Evolutionary conservation across 2,329 filamentous ascomycete species (phyloP), one percentile per base, ranked within the genome.

Genomic region (Cladophialophora exuberans): DNA sequence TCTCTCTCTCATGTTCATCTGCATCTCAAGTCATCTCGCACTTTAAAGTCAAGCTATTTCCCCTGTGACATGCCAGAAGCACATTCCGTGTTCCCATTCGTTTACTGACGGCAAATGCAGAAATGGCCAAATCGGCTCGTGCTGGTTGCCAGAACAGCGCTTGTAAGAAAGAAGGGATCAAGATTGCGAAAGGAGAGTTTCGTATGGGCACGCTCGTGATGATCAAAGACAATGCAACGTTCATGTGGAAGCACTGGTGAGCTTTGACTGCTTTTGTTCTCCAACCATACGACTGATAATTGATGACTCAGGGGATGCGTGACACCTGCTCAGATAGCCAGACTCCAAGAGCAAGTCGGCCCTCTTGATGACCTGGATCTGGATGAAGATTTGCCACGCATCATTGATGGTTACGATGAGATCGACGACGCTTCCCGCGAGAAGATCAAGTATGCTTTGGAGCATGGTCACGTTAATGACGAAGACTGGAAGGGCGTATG

Each of bases 401-500:
- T 82, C 56, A 78, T 97, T 52, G 90, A 96, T 68, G 90, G 90
- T 56, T 95, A 83, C 61, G 90, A 95, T 18, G 90, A 94, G 60
- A 73, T 96, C 2, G 74, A 85, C 31, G 74, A 79, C 0, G 86
- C 90, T 1, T 65, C 83, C 1, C 84, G 92, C 71, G 83, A 83
- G 39, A 96, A 94, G 77, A 77, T 97, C 61, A 78, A 81, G 46
- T 81, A 81, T 41, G 89, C 88, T 47, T 71, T 97, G 20, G 79
- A 81, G 55, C 81, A 92, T 68, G 90, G 90, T 20, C 89, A 94
- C 65, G 87, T 97, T 64, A 87, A 88, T 63, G 80, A 90, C 36
- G 86, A 89, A 47, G 93, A 97, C 64, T 97, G 90, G 84, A 93
- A 87, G 28, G 90, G 90, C 10, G 91, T 96, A 80, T 74, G 88